These are phyloP conservation scores for Globisporangium takayamanum DNA, from an alignment of 352 stramenopile species.

Conservation along the genomic window DNA sequence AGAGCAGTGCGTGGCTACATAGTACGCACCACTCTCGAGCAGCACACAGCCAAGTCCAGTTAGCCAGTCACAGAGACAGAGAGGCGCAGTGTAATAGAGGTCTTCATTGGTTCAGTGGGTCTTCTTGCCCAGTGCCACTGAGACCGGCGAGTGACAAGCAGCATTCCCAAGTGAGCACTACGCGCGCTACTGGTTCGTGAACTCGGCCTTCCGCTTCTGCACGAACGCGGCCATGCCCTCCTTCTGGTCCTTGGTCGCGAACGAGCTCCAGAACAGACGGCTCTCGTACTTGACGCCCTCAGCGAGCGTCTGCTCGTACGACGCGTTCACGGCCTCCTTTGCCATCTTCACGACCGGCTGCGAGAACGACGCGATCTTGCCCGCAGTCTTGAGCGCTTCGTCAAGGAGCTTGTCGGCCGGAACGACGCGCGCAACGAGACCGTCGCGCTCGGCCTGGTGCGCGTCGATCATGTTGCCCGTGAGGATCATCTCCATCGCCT, in stretches of 20 bases:
- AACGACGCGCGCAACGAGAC: conserved; percentile 92
- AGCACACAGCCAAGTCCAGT: background rate
- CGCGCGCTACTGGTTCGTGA: conserved; percentile 87
- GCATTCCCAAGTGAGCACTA: background rate
- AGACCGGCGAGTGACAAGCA: background rate
- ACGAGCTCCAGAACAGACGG: conserved; percentile 97
- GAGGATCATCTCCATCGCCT: conserved; percentile 98
- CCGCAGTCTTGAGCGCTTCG: conserved; percentile 93
- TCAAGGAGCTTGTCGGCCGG: conserved; percentile 90
- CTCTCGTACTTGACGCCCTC: conserved; percentile 96
- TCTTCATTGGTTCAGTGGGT: background rate
- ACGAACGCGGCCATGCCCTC: conserved; percentile 98
- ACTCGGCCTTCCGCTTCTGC: conserved; percentile 94
- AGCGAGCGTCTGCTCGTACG: conserved; percentile 90
- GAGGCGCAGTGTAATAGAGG: background rate
- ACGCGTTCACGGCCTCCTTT: conserved; percentile 95
- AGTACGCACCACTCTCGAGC: background rate
- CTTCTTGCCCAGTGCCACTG: background rate
- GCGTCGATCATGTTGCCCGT: conserved; percentile 97
- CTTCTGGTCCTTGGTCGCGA: conserved; percentile 92
- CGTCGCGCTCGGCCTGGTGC: conserved; percentile 91
- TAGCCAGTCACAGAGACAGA: background rate
- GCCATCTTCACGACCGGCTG: conserved; percentile 93
- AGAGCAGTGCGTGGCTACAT: background rate
- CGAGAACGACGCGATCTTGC: conserved; percentile 95